phyloP scores from a whole-genome alignment of 345 rosid species.

The Turnera subulata region DNA sequence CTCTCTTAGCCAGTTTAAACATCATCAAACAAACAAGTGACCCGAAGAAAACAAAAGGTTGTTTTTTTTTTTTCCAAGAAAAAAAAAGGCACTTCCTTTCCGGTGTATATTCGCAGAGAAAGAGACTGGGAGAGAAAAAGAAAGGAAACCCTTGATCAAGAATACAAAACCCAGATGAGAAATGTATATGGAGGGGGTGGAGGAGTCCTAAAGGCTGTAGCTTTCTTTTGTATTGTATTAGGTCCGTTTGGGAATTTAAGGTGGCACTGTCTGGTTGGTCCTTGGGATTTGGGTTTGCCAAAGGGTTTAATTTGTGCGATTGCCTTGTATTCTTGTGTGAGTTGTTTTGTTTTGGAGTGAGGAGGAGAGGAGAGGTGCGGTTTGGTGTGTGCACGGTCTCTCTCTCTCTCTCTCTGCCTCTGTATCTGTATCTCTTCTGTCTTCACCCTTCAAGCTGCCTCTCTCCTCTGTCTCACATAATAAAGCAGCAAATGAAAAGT shows the following conservation, averaged over 20 bases:
- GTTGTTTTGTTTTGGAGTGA: not conserved
- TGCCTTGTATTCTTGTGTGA: no score
- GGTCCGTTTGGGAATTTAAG: not conserved
- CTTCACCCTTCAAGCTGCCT: constrained; percentile 22
- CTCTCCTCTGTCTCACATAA: not conserved
- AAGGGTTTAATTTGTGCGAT: not conserved
- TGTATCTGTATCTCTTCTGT: no score
- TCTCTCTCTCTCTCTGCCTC: not conserved
- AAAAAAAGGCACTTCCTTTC: no score
- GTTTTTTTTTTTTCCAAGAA: no score
- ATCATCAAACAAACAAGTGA: constrained; percentile 11
- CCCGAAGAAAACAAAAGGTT: no score
- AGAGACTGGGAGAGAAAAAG: constrained; percentile 3
- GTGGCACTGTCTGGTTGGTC: not conserved
- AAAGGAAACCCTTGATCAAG: constrained; percentile 12
- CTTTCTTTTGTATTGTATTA: not conserved
- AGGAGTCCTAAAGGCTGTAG: not conserved
- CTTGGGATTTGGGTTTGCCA: constrained; percentile 1
- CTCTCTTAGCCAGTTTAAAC: constrained; percentile 29
- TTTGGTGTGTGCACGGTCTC: constrained; percentile 16
- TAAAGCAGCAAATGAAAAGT: constrained; percentile 36
- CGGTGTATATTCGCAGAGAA: not conserved
- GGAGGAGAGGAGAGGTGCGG: not conserved
- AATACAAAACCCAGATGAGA: constrained; percentile 23
- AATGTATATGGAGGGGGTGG: constrained; percentile 2